phyloP scores from a whole-genome alignment of 768 basidiomycete species.

The Pleurotus salmoneostramineus region DNA sequence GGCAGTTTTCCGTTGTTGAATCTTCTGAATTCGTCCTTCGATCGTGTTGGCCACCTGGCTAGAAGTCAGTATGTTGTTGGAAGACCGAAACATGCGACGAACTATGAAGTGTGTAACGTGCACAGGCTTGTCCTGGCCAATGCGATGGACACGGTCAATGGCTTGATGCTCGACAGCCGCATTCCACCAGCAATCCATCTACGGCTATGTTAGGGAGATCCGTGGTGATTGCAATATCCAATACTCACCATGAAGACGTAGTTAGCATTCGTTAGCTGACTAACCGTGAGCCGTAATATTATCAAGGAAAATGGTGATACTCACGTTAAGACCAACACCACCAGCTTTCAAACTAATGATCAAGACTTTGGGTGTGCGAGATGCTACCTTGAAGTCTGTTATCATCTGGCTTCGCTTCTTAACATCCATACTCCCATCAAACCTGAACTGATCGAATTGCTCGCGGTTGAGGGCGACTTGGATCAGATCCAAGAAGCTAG shows the following conservation, averaged over 20 bases:
- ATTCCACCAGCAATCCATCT: constrained; percentile 97
- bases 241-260: constrained; percentile 79
- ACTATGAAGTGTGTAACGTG: constrained; percentile 86
- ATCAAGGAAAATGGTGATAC: constrained; percentile 14
- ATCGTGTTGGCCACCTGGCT: constrained; percentile 67
- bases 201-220: neutral
- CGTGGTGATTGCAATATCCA: neutral
- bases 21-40: constrained; percentile 73
- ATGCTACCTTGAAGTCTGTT: constrained; percentile 68
- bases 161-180: constrained; percentile 83
- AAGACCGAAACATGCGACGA: constrained; percentile 16
- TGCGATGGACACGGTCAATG: constrained; percentile 82
- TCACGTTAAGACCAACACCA: constrained; percentile 85
- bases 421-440: constrained; percentile 92
- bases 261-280: constrained; percentile 72
- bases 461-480: constrained; percentile 69
- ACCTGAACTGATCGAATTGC: constrained; percentile 64
- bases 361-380: constrained; percentile 69
- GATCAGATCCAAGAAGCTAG: constrained; percentile 82
- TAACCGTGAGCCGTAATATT: neutral
- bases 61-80: neutral
- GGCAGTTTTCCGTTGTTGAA: constrained; percentile 84
- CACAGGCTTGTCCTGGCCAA: constrained; percentile 80
- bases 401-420: constrained; percentile 76
- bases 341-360: constrained; percentile 86